Evolutionary conservation across 192 early-diverging fungal genomes (phyloP), one percentile per base, ranked within the genome.

Genomic region (Ambispora gerdemannii): DNA sequence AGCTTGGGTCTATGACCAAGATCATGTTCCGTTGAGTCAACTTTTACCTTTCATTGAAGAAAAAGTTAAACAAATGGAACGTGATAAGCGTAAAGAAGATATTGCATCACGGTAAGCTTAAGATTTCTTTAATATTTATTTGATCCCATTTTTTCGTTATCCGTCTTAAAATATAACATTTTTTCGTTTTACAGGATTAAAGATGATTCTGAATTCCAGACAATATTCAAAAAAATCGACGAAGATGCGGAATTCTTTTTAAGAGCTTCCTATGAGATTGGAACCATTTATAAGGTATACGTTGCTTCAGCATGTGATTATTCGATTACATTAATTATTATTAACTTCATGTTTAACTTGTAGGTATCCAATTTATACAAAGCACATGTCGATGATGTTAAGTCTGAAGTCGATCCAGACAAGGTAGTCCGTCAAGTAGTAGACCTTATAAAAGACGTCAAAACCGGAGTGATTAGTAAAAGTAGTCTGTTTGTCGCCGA

Each of bases 401-500:
- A 70, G 31, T 20, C 38, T 31, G 68, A 55, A 20, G 59, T 70
- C 32, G 56, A 70, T 58, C 68, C 68, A 8, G 55, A 38, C 13
- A 43, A 59, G n/a, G 56, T 70, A 25, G 68, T 70, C 2, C 33
- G 56, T 28, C 68, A 70, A 47, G 68, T 70, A 6, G 50, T 70
- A 15, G 68, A 70, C 55, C 68, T 70, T n/a, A 70, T 70, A 8
- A 56, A 36, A 30, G 68, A 70, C 43, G 68, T 70, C 22, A 70
- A 70, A 36, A 70, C 56, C 2, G 68, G 68, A 10, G 68, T 70
- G 3, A 70, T 70, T 30, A 70, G 68, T 30, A 70, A 70, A 60
- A 70, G 68, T 60, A 60, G 55, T n/a, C 36, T 70, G 19, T 70
- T 58, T 59, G 68, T 70, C 19, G 68, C 68, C n/a, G 68, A 70